Evolutionary conservation across 169 alveolate species (phyloP), one percentile per base, ranked within the genome.

Genomic region (Plasmodium yoelii): DNA sequence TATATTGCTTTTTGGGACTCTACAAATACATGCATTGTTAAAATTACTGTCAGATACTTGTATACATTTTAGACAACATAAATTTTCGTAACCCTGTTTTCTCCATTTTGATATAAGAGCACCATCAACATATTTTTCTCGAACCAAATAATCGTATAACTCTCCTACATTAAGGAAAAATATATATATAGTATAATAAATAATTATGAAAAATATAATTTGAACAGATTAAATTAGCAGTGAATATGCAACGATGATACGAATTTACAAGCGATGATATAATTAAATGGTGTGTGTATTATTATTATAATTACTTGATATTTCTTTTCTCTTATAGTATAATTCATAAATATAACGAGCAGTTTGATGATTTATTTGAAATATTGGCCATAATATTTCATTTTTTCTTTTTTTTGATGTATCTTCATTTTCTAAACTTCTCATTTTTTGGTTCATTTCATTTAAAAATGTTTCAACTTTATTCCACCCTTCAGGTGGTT

Each of bases 91-190:
- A 7, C 99, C 99, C 73, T 95, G 97, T 93, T 99, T 99, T 88
- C 98, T 97, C 99, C 99, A 99, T 95, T 99, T 99, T 26, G 99
- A 99, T 28, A 99, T 98, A 73, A 99, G 95, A 47, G 95, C 93
- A 28, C 98, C 98, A 91, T 99, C 99, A 0, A 98, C 99, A 73
- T 95, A 98, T 64, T 98, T 97, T 90, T 99, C 99, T 34, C 96
- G 93, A 49, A 98, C 90, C 88, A 99, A 98, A 92, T 96, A 98
- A 87, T 99, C 99, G 93, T 98, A 99, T 46, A 99, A 95, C 46
- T 99, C 99, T 87, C 98, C 96, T 88, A 74, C 39, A 42, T 56
- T 60, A 59, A 59, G 55, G 15, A 47, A 57, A 70, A 15, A 28
- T 71, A 53, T 71, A 53, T 13, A 49, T 59, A 51, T 34, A 13